Percentiles rank a stretch among this genome's conserved stretches.
These are phyloP conservation scores for Ustilago curta DNA, from an alignment of 1,284 basidiomycete genomes.

Conservation along the genomic window DNA sequence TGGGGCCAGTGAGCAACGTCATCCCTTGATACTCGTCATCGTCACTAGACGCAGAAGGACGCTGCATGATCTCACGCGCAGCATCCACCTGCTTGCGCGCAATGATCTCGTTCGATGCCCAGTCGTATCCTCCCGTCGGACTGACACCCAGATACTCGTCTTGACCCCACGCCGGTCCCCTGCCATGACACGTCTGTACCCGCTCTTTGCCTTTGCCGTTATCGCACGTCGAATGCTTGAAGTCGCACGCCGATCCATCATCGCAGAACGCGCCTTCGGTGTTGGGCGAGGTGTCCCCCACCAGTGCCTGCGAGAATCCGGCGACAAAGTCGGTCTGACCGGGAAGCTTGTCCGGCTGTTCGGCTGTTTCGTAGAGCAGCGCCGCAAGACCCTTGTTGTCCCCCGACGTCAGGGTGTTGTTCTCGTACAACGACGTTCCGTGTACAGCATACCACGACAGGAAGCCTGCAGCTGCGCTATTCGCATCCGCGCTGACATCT, in stretches of 20 bases:
- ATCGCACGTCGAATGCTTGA: constrained; percentile 57
- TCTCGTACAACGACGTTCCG: constrained; percentile 71
- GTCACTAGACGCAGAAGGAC: constrained; percentile 4
- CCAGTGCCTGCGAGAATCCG: constrained; percentile 58
- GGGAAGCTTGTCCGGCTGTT: constrained; percentile 49
- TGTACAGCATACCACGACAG: constrained; percentile 81
- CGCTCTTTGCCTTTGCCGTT: constrained; percentile 47
- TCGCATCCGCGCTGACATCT: constrained; percentile 16
- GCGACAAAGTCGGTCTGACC: constrained; percentile 56
- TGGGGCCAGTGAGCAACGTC: constrained; percentile 31
- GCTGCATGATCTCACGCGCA: constrained; percentile 45
- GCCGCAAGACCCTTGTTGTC: constrained; percentile 65
- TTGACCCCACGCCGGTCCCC: constrained; percentile 56
- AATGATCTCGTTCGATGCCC: constrained; percentile 58
- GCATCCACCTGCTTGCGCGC: constrained; percentile 58
- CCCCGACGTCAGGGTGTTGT: constrained; percentile 61
- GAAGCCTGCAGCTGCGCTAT: constrained; percentile 40
- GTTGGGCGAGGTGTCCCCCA: constrained; percentile 64
- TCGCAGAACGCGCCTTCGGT: constrained; percentile 59
- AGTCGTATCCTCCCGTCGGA: constrained; percentile 61
- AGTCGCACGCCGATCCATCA: constrained; percentile 58
- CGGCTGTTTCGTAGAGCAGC: constrained; percentile 52
- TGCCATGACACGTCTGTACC: constrained; percentile 57
- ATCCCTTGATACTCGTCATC: constrained; percentile 27
- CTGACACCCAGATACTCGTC: constrained; percentile 34